Conservation (phyloP, 2,329 filamentous ascomycete species). For the Drechslerella stenobrocha region DNA sequence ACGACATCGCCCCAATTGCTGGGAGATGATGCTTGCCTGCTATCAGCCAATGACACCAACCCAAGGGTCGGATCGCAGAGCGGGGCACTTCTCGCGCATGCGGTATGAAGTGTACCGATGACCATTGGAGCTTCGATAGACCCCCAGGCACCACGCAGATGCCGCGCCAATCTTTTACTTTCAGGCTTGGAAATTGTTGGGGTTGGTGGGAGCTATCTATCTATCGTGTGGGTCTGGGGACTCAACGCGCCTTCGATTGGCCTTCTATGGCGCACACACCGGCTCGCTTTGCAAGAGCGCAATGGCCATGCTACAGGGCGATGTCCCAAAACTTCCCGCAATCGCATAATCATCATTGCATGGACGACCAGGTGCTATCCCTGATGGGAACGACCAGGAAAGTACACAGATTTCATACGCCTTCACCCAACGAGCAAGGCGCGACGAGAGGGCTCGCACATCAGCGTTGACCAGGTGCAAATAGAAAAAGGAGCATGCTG, state of each 20-base stretch:
- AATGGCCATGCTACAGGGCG: slow-evolving; percentile 2
- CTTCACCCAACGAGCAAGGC: slow-evolving; percentile 18
- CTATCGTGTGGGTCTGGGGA: background rate
- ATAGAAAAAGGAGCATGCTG: slow-evolving; percentile 3
- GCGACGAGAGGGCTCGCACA: slow-evolving; percentile 25
- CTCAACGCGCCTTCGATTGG: background rate
- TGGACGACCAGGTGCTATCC: slow-evolving; percentile 41
- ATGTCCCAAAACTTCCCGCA: slow-evolving; percentile 42
- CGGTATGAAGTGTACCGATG: slow-evolving; percentile 48
- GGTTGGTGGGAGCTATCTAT: background rate
- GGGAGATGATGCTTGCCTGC: slow-evolving; percentile 5
- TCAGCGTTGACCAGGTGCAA: slow-evolving; percentile 1
- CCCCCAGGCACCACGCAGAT: background rate
- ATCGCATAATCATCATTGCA: slow-evolving; percentile 46
- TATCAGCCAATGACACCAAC: slow-evolving; percentile 16
- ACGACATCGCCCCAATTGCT: slow-evolving; percentile 12
- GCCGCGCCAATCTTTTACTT: background rate
- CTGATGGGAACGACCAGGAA: slow-evolving; percentile 38
- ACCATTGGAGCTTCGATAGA: slow-evolving; percentile 36
- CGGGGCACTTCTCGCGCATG: slow-evolving; percentile 35
- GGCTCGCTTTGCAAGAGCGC: slow-evolving; percentile 21
- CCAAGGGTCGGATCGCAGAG: slow-evolving; percentile 9
- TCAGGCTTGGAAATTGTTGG: slow-evolving; percentile 8
- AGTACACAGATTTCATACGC: background rate
- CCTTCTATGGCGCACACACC: slow-evolving; percentile 6